Evolutionary conservation across 352 stramenopile species (phyloP), one percentile per base, ranked within the genome.

Genomic region (Phytophthora foliorum): DNA sequence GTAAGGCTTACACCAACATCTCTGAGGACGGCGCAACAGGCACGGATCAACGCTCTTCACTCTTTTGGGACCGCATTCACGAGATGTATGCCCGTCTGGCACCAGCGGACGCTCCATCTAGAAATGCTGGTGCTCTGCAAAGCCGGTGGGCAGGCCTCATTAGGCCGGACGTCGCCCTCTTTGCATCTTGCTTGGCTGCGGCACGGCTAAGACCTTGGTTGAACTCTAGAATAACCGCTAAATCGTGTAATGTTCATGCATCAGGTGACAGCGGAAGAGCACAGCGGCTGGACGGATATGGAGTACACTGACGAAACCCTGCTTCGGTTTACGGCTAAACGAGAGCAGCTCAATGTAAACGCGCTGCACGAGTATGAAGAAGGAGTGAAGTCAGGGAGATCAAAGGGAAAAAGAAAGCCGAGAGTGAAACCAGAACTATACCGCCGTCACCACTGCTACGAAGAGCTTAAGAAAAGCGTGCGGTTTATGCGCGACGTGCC

Each of bases 21-120:
- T 56, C 49, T 31, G 49, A 56, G 13, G 27, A 42, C 39, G 49
- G 31, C 5, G 49, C 49, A 7, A 44, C 19, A 25, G 17, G 49
- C 17, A 56, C 49, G 6, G 49, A 56, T 16, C 49, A 56, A 39
- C 14, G 9, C 8, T 39, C 34, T 39, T 39, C 34, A 39, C 34
- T 39, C 34, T 39, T 39, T 14, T 39, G 4, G 34, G 34, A 39
- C 34, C 34, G 34, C 34, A 17, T 39, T 17, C 14, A 11, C 9
- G 34, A 39, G 9, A 17, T 17, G 14, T 39, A 11, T 10, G 6
- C 10, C 10, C 31, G 10, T 36, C 10, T 36, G 6, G 10, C 31
- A 36, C 6, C 6, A 6, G 6, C 31, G 6, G 31, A 36, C 31
- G 10, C 6, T 36, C 10, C 31, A 36, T 11, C 31, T 11, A 39